Evolutionary conservation across 1,284 basidiomycete species (phyloP).

Genomic region (Mycena citricolor): DNA sequence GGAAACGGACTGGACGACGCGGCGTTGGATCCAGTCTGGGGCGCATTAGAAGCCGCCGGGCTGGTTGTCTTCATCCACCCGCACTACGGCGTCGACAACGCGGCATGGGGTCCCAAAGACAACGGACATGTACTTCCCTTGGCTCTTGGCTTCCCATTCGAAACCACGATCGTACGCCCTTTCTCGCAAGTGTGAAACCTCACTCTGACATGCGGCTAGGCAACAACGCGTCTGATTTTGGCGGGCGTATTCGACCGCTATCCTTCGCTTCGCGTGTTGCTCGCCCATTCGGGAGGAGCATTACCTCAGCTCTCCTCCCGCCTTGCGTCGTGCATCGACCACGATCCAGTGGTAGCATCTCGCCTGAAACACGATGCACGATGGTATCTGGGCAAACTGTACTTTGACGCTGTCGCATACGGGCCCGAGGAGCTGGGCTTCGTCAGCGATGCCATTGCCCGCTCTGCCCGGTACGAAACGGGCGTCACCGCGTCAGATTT

Average conservation of each 20-base stretch:
- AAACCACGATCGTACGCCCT: slow-evolving; percentile 74
- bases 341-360: slow-evolving; percentile 76
- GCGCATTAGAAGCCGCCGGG: slow-evolving; percentile 61
- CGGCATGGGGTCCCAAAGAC: slow-evolving; percentile 68
- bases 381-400: slow-evolving; percentile 77
- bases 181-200: too few species aligned
- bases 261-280: slow-evolving; percentile 69
- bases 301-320: slow-evolving; percentile 80
- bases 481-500: slow-evolving; percentile 27
- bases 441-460: slow-evolving; percentile 65
- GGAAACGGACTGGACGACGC: slow-evolving; percentile 81
- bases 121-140: slow-evolving; percentile 87
- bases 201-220: slow-evolving; percentile 41
- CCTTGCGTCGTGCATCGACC: slow-evolving; percentile 78
- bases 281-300: slow-evolving; percentile 84
- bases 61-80: slow-evolving; percentile 82
- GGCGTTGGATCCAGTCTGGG: slow-evolving; percentile 76
- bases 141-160: slow-evolving; percentile 85
- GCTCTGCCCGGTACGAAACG: slow-evolving; percentile 54
- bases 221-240: slow-evolving; percentile 77
- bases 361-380: slow-evolving; percentile 81
- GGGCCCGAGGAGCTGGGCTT: slow-evolving; percentile 81
- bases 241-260: slow-evolving; percentile 78
- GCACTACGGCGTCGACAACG: slow-evolving; percentile 72
- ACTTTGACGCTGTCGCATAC: slow-evolving; percentile 82